These are phyloP conservation scores for Backusella psychrophila DNA, from an alignment of 192 early-diverging fungal genomes.

Conservation along the genomic window DNA sequence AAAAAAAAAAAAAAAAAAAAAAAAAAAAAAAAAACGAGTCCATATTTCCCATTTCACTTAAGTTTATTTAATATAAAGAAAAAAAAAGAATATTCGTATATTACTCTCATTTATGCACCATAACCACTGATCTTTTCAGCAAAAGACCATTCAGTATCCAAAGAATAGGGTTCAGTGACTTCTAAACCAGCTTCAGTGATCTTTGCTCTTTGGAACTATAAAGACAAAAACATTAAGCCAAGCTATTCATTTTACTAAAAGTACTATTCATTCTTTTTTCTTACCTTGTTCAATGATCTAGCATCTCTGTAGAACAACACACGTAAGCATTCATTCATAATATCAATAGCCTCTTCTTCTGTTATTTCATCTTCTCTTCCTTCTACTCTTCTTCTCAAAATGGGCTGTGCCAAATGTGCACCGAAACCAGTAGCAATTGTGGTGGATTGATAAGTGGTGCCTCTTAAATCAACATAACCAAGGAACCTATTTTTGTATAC, in stretches of 20 bases:
- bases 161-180: conserved; percentile 84
- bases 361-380: conserved; percentile 81
- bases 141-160: conserved; percentile 90
- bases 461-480: conserved; percentile 90
- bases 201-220: conserved; percentile 87
- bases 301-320: conserved; percentile 96
- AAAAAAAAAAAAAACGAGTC: not conserved
- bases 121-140: conserved; percentile 78
- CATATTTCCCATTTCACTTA: not conserved
- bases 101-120: conserved; percentile 53
- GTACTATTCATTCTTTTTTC: not conserved
- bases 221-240: not conserved
- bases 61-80: not conserved
- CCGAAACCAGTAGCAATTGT: conserved; percentile 97
- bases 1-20: not conserved
- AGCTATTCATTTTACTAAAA: not conserved
- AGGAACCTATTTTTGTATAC: conserved; percentile 53
- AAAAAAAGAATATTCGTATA: not conserved
- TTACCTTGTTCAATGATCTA: conserved; percentile 86
- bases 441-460: conserved; percentile 88
- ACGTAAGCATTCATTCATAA: conserved; percentile 87
- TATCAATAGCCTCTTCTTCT: conserved; percentile 84
- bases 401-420: conserved; percentile 83
- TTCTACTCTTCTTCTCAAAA: conserved; percentile 90
- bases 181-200: conserved; percentile 79